phyloP scores from a whole-genome alignment of 108 stramenopile species.

The Cyclotella choctawhatcheeana region DNA sequence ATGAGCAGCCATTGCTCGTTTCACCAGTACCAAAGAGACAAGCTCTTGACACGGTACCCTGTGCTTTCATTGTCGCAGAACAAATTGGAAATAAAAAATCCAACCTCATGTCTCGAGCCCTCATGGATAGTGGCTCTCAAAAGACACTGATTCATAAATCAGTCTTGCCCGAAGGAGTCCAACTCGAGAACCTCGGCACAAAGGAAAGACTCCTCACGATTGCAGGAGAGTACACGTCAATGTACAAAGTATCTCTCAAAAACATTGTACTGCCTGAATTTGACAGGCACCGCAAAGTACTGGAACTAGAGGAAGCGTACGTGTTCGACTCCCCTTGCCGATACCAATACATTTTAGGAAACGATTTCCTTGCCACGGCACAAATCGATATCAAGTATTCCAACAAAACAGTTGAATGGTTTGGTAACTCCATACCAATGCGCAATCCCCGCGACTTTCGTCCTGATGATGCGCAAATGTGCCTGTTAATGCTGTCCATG shows the following conservation, averaged over 20 bases:
- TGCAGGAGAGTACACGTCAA: background rate
- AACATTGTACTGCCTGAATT: slow-evolving; percentile 41
- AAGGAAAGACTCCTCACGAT: background rate
- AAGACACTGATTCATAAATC: slow-evolving; percentile 4
- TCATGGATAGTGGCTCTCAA: slow-evolving; percentile 4
- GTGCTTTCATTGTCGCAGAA: background rate
- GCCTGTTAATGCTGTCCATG: background rate
- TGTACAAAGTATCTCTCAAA: background rate
- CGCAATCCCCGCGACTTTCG: slow-evolving; percentile 5
- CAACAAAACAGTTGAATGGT: slow-evolving; percentile 1
- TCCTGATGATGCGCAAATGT: background rate
- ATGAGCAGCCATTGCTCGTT: background rate
- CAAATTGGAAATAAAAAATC: background rate
- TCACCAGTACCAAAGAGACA: background rate
- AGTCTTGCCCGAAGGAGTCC: background rate
- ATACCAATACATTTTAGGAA: slow-evolving; percentile 49
- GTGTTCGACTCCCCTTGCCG: slow-evolving; percentile 16
- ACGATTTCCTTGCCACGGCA: slow-evolving; percentile 36
- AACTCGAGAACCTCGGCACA: background rate
- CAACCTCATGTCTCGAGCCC: background rate
- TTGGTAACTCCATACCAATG: slow-evolving; percentile 23
- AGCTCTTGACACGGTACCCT: background rate
- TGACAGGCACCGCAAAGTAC: slow-evolving; percentile 11
- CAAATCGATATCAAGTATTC: background rate
- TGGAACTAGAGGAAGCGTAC: slow-evolving; percentile 1